Conservation (phyloP, 1,284 basidiomycete species). For the Apiotrichum montevideense region DNA sequence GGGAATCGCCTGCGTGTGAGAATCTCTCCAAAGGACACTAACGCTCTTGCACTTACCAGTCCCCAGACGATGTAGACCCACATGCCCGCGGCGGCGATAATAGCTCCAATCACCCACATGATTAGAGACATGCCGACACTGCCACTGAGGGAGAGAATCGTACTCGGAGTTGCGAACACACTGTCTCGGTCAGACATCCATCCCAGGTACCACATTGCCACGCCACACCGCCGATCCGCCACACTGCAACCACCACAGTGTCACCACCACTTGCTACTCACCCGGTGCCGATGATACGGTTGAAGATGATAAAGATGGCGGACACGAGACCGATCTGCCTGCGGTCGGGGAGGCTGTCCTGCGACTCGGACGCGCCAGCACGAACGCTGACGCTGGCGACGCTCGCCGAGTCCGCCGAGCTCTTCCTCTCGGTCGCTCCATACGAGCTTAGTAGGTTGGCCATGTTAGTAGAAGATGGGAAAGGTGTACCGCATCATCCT, state of each 20-base stretch:
- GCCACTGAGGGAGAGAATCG: constrained; percentile 13
- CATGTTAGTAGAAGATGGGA: no score
- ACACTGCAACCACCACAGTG: background rate
- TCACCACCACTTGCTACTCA: background rate
- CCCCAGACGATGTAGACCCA: constrained; percentile 28
- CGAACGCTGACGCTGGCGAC: background rate
- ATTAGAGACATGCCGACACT: constrained; percentile 17
- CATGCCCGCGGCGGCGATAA: constrained; percentile 26
- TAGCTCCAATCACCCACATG: constrained; percentile 27
- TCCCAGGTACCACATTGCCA: background rate
- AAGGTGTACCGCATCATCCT: no score
- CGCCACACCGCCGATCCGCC: background rate
- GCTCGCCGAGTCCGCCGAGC: background rate
- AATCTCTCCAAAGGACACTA: no score
- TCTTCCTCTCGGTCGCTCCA: background rate
- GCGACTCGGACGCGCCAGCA: background rate
- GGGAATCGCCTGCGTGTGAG: constrained; percentile 10
- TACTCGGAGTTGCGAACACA: constrained; percentile 16
- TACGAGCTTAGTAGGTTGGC: no score
- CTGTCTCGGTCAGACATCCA: background rate
- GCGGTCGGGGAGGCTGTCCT: constrained; percentile 2
- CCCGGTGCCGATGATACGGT: constrained; percentile 15
- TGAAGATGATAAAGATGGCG: constrained; percentile 13
- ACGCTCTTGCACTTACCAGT: background rate
- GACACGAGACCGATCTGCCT: constrained; percentile 10